Base-by-base conservation (phyloP, 106 monocot species). In the Chionographis japonica region DNA sequence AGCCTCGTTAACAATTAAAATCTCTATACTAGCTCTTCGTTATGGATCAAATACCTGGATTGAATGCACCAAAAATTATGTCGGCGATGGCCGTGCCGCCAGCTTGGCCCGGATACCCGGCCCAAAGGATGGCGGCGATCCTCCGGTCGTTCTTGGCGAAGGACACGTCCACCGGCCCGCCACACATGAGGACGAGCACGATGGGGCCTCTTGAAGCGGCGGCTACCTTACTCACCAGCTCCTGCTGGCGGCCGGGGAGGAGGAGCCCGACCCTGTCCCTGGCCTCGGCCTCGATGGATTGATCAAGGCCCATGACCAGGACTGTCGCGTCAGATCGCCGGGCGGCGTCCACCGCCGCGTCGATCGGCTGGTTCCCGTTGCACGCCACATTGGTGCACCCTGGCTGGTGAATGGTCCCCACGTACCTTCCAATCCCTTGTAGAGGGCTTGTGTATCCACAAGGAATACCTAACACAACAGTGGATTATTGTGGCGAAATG, bases 31-130 rank as follows among this genome's bases (percentile, higher is more conserved):
- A n/a, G 27, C 27, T 27, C 27, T 27, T 27, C 27, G 27, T 1
- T 27, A 27, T 27, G 27, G 27, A 27, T 27, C 27, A 0, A 27
- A 6, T 55, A 90, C 94, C 83, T 74, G 91, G 95, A 38, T 88
- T 95, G 66, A 77, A 65, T 4, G 78, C 56, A 3, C 95, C 95
- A 42, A 95, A 95, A 4, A 92, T 62, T 3, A 77, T 86, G 12
- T 95, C 88, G 0, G 88, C 89, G 5, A 95, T 84, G 51, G 92
- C 95, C 2, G 72, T 52, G 0, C 92, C 92, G 3, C 89, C 92
- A 2, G 85, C 84, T 68, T 97, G 81, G 35, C 95, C 95, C 0
- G 95, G 95, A 15, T 97, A 97, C 20, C 95, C 95, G 12, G 77
- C 88, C 95, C 95, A 97, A 8, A 92, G 62, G 6, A 97, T 97